A percentile compares a stretch with the other conserved stretches of the same genome.
Conservation (phyloP, 345 rosid species). For the Ceriops tagal region DNA sequence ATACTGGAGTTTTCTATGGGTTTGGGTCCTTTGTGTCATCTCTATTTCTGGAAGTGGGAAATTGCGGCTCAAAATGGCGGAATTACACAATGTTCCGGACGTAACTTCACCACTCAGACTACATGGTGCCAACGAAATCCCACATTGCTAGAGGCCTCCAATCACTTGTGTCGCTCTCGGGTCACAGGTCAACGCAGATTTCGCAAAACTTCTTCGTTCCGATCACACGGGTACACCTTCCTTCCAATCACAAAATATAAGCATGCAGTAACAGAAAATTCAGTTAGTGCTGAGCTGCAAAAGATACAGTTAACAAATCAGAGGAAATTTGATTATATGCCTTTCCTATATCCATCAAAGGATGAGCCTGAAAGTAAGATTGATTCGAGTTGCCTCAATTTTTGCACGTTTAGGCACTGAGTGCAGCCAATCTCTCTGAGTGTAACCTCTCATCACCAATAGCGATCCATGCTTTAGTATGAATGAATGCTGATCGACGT, state of each 20-base stretch:
- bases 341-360: slow-evolving; percentile 11
- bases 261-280: background rate
- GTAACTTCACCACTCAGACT: too few relatives aligned
- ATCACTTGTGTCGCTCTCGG: background rate
- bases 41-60: too few relatives aligned
- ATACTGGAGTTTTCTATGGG: too few relatives aligned
- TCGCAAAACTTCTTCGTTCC: background rate
- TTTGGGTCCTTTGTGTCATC: too few relatives aligned
- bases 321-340: background rate
- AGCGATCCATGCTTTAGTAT: slow-evolving; percentile 75
- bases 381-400: slow-evolving; percentile 57
- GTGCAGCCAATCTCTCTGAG: slow-evolving; percentile 89
- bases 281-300: background rate
- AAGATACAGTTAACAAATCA: background rate
- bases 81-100: too few relatives aligned
- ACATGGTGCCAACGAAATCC: too few relatives aligned
- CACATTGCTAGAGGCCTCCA: too few relatives aligned
- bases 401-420: slow-evolving; percentile 81
- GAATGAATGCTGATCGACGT: slow-evolving; percentile 47
- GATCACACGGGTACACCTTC: too few relatives aligned
- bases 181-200: background rate
- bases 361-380: slow-evolving; percentile 73
- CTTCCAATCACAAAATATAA: background rate
- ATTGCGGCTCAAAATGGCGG: too few relatives aligned
- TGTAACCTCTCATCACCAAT: slow-evolving; percentile 78